phyloP scores from a whole-genome alignment of 208 protist genomes.

The Trypanosoma theileri region DNA sequence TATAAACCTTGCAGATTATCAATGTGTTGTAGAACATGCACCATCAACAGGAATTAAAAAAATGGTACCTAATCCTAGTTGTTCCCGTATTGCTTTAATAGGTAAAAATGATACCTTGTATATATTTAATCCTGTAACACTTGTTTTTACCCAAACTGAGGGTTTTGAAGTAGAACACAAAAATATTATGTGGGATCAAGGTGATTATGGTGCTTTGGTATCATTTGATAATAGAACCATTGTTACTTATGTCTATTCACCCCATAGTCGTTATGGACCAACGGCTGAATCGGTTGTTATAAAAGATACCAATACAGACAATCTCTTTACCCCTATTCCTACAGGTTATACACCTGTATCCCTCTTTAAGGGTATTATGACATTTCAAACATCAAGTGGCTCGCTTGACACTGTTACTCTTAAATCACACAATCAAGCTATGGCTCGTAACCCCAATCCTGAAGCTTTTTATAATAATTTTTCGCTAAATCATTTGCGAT shows the following conservation, averaged over 20 bases:
- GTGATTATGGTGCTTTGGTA: conserved; percentile 89
- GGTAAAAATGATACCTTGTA: conserved; percentile 82
- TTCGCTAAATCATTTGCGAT: conserved; percentile 90
- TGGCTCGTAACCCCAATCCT: conserved; percentile 43
- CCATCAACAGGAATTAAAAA: conserved; percentile 60
- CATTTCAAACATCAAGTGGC: conserved; percentile 75
- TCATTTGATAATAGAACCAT: conserved; percentile 68
- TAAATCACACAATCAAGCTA: conserved; percentile 71
- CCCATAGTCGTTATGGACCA: conserved; percentile 86
- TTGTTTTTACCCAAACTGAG: conserved; percentile 73
- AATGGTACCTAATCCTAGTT: conserved; percentile 85
- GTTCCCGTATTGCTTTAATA: conserved; percentile 91
- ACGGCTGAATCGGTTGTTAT: conserved; percentile 80
- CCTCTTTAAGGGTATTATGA: conserved; percentile 77
- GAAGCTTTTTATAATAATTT: conserved; percentile 91
- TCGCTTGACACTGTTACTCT: conserved; percentile 67
- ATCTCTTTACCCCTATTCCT: conserved; percentile 73
- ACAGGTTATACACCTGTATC: conserved; percentile 71
- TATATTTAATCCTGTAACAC: conserved; percentile 93
- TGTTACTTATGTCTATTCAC: conserved; percentile 88
- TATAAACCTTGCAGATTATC: conserved; percentile 84
- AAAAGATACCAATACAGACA: conserved; percentile 53
- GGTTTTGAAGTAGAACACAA: conserved; percentile 62
- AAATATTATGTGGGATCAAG: conserved; percentile 90
- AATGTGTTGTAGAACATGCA: conserved; percentile 82